Conservation (phyloP, 495 filamentous ascomycete species). For the Aspergillus wentii region DNA sequence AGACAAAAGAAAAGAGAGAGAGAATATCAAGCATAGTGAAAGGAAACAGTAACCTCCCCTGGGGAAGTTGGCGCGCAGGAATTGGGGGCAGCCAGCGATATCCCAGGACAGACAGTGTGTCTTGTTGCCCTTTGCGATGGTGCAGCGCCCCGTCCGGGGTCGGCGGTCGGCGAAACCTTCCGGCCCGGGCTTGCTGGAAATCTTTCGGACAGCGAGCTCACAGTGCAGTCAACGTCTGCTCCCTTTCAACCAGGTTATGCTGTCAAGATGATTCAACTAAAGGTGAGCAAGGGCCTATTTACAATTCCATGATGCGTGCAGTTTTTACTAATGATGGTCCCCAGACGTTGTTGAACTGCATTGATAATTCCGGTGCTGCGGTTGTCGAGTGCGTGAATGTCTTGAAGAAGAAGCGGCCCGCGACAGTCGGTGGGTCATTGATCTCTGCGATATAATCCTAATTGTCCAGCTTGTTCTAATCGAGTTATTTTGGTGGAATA, state of each 20-base stretch:
- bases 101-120: too few relatives aligned
- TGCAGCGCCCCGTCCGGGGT: conserved; percentile 12
- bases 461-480: too few relatives aligned
- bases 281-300: conserved; percentile 49
- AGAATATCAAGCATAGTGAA: conserved; percentile 7
- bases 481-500: neutral
- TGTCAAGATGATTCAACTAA: conserved; percentile 93
- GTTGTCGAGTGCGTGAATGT: conserved; percentile 95
- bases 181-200: conserved; percentile 17
- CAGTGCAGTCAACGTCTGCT: neutral
- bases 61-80: conserved; percentile 11
- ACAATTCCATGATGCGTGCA: neutral
- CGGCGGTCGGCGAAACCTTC: conserved; percentile 23
- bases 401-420: conserved; percentile 81
- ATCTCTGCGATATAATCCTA: too few relatives aligned
- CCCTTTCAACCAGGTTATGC: conserved; percentile 16
- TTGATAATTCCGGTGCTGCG: conserved; percentile 99
- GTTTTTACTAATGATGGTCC: conserved; percentile 6
- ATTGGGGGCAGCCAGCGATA: too few relatives aligned
- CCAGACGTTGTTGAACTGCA: conserved; percentile 98
- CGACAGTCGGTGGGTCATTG: conserved; percentile 83
- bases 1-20: neutral
- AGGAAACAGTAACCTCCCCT: conserved; percentile 1
- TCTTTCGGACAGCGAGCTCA: conserved; percentile 9
- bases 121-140: conserved; percentile 7